Conservation (phyloP, 1,139 yeast species). For the Blastobotrys raffinosifermentans region DNA sequence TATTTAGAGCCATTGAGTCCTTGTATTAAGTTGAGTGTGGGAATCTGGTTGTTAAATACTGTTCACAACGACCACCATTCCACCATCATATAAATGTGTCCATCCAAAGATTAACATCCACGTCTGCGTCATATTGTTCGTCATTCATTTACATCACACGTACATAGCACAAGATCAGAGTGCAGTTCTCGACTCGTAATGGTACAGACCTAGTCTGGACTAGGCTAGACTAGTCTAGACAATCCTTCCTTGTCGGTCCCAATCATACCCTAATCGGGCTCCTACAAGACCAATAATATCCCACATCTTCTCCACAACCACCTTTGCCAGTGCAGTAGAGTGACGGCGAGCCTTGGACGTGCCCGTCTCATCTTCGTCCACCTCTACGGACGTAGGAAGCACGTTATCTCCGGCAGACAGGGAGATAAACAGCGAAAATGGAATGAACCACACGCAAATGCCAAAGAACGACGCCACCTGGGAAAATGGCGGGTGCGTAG, state of each 20-base stretch:
- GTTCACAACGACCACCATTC: too few relatives aligned
- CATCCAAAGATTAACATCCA: too few relatives aligned
- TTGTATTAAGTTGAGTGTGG: too few relatives aligned
- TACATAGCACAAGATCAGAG: too few relatives aligned
- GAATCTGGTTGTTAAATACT: too few relatives aligned
- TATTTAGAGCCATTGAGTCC: too few relatives aligned
- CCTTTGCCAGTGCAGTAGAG: conserved; percentile 57
- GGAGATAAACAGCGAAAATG: conserved; percentile 87
- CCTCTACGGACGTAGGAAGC: conserved; percentile 46
- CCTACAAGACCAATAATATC: conserved; percentile 45
- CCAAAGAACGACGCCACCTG: conserved; percentile 95
- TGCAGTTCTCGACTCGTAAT: too few relatives aligned
- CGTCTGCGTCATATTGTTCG: too few relatives aligned
- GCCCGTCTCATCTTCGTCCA: conserved; percentile 28
- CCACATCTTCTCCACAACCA: conserved; percentile 50
- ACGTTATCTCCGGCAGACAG: conserved; percentile 89
- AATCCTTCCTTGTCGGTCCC: conserved; percentile 36
- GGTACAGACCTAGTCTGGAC: too few relatives aligned
- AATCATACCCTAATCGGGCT: conserved; percentile 55
- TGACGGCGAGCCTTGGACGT: conserved; percentile 32
- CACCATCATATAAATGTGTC: too few relatives aligned
- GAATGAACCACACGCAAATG: conserved; percentile 87
- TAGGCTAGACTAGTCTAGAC: too few relatives aligned
- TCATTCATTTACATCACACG: too few relatives aligned
- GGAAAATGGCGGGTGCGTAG: conserved; percentile 72